A percentile compares a stretch with the other conserved stretches of the same genome.
Conservation (phyloP, 2,329 filamentous ascomycete genomes). For the Microdochium nivale region DNA sequence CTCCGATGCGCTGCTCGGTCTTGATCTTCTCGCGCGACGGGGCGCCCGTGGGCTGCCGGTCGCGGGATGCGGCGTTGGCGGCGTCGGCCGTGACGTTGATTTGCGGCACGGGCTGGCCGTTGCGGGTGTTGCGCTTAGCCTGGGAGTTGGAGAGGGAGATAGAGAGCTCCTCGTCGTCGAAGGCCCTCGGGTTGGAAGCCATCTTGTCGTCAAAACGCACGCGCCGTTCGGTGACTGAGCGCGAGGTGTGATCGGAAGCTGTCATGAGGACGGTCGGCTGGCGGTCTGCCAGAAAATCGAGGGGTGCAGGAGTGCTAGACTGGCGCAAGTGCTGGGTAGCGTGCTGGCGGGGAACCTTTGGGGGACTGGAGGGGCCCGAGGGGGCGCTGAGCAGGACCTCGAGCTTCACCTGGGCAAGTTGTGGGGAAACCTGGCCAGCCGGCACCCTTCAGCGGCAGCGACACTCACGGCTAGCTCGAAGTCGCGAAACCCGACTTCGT, state of each 20-base stretch:
- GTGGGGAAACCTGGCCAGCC: no score
- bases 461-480: no score
- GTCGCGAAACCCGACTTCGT: no score
- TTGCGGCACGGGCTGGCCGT: slow-evolving; percentile 20
- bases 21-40: slow-evolving; percentile 38
- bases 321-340: neutral
- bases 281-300: neutral
- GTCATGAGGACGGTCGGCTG: neutral
- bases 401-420: no score
- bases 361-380: neutral
- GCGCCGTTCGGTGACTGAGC: neutral
- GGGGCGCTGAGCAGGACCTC: no score
- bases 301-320: neutral
- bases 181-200: slow-evolving; percentile 38
- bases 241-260: neutral
- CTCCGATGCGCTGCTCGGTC: slow-evolving; percentile 77
- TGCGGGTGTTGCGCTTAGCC: slow-evolving; percentile 44
- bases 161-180: slow-evolving; percentile 77
- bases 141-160: slow-evolving; percentile 63
- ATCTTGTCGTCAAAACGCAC: slow-evolving; percentile 21
- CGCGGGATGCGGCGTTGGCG: slow-evolving; percentile 12
- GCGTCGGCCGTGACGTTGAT: slow-evolving; percentile 26
- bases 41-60: slow-evolving; percentile 1
- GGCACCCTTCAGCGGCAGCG: no score
- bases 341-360: neutral